Evolutionary conservation across 2,329 filamentous ascomycete species (phyloP).

Genomic region (Penicillium sp.): DNA sequence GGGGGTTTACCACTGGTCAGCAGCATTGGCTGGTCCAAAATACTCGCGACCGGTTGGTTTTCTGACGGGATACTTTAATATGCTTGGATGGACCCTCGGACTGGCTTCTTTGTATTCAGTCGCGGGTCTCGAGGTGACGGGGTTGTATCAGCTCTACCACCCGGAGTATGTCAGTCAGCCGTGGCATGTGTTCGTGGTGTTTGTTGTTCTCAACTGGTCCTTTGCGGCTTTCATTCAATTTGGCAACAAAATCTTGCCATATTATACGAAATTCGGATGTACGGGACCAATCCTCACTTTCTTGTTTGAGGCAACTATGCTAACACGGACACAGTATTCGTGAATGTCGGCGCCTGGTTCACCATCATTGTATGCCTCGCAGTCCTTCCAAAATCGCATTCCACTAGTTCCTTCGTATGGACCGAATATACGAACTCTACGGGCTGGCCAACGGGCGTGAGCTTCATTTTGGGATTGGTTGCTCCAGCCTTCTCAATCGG

Average conservation of each 20-base stretch:
- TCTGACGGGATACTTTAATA: constrained; percentile 6
- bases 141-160: constrained; percentile 8
- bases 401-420: constrained; percentile 6
- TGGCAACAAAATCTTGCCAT: constrained; percentile 6
- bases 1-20: constrained; percentile 9
- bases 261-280: constrained; percentile 9
- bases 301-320: not conserved
- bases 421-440: constrained; percentile 6
- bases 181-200: constrained; percentile 8
- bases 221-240: constrained; percentile 7
- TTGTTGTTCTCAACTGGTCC: constrained; percentile 9
- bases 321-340: not conserved
- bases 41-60: constrained; percentile 6
- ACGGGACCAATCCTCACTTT: not conserved
- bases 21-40: constrained; percentile 4
- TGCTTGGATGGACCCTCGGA: constrained; percentile 8
- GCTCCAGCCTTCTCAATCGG: constrained; percentile 7
- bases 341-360: constrained; percentile 8
- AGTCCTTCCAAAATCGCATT: constrained; percentile 3
- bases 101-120: constrained; percentile 6
- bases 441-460: constrained; percentile 5
- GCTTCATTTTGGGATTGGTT: constrained; percentile 5
- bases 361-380: constrained; percentile 2
- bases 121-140: constrained; percentile 6
- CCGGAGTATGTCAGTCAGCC: not conserved